These are phyloP conservation scores for Suhomyces prunicola DNA, from an alignment of 805 yeast genomes.

Conservation along the genomic window DNA sequence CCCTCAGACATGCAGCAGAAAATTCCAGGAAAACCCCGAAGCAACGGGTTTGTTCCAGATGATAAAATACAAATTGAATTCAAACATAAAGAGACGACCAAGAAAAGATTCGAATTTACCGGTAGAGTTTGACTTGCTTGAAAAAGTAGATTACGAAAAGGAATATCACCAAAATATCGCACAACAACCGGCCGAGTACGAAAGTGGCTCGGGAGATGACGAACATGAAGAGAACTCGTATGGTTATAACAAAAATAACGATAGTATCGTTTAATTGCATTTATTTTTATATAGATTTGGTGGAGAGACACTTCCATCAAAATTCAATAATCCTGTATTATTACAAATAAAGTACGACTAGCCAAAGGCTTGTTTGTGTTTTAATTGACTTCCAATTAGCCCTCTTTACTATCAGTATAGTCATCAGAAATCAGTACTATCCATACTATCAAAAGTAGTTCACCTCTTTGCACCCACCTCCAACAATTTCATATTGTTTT, in stretches of 20 bases:
- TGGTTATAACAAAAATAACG: neutral
- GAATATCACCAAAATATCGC: neutral
- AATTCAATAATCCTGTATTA: neutral
- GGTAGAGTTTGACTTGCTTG: conserved; percentile 27
- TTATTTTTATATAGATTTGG: neutral
- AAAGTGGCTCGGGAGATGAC: conserved; percentile 1
- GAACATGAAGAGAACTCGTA: neutral
- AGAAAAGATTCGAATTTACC: conserved; percentile 59
- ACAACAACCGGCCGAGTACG: neutral
- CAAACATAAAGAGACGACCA: conserved; percentile 31
- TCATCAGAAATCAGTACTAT: too few relatives aligned
- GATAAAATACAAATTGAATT: conserved; percentile 11
- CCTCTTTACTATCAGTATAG: too few relatives aligned
- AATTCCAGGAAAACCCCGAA: neutral
- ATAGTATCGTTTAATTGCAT: conserved; percentile 2
- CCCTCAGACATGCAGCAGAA: neutral
- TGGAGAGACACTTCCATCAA: neutral
- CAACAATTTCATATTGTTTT: conserved; percentile 27
- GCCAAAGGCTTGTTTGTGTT: too few relatives aligned
- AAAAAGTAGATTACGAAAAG: neutral
- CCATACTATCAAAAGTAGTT: too few relatives aligned
- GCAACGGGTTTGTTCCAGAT: conserved; percentile 2
- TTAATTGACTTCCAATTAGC: too few relatives aligned
- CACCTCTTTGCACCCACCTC: conserved; percentile 34
- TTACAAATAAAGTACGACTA: conserved; percentile 7